phyloP scores from a whole-genome alignment of 2,329 filamentous ascomycete species.

The Dactylellina parvicollis region DNA sequence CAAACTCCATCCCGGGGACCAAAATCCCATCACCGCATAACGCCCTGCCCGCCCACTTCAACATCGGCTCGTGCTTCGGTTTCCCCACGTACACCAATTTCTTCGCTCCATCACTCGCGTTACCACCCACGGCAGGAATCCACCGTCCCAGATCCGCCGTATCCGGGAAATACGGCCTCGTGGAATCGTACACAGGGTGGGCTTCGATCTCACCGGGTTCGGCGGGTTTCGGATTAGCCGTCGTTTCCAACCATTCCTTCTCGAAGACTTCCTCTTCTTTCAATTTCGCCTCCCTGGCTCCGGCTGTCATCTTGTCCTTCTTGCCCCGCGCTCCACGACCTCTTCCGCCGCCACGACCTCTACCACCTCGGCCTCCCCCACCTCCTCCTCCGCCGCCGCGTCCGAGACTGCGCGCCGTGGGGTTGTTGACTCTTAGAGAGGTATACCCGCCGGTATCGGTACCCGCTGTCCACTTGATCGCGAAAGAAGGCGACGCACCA shows the following conservation, averaged over 20 bases:
- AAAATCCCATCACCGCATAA: slow-evolving; percentile 41
- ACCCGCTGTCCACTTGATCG: background rate
- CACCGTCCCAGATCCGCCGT: slow-evolving; percentile 19
- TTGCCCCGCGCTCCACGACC: background rate
- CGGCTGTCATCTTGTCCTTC: background rate
- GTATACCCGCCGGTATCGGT: slow-evolving; percentile 1
- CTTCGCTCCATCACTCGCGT: slow-evolving; percentile 3
- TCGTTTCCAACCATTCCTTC: slow-evolving; percentile 12
- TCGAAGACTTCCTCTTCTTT: slow-evolving; percentile 5
- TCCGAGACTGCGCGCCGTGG: background rate
- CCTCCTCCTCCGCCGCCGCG: slow-evolving; percentile 8
- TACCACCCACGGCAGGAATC: slow-evolving; percentile 32
- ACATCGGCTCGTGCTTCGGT: slow-evolving; percentile 46
- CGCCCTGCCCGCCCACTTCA: slow-evolving; percentile 24
- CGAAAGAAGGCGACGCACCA: background rate
- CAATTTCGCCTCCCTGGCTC: background rate
- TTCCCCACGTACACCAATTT: slow-evolving; percentile 38
- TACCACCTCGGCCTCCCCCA: slow-evolving; percentile 9
- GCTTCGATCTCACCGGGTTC: slow-evolving; percentile 22
- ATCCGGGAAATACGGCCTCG: slow-evolving; percentile 27
- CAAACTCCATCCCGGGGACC: slow-evolving; percentile 24
- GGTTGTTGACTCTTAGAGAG: background rate
- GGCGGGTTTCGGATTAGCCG: slow-evolving; percentile 9
- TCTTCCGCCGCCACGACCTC: background rate
- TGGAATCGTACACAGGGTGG: slow-evolving; percentile 42